Evolutionary conservation across 1,284 basidiomycete genomes (phyloP), one percentile per base, ranked within the genome.

Genomic region (Rhodotorula sp.): DNA sequence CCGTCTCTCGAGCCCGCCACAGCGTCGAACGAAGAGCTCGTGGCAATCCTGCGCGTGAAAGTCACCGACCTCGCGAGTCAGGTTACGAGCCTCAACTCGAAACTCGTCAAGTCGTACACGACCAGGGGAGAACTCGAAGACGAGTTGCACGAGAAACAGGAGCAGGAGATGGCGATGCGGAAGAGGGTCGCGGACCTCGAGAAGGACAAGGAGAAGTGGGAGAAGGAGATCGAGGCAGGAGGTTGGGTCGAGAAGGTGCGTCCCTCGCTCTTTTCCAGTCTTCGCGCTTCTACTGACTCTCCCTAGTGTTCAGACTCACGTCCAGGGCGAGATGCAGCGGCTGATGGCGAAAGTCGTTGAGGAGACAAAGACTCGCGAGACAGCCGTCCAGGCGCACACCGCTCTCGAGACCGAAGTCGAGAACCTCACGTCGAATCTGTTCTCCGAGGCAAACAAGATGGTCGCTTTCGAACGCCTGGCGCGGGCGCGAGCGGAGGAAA

Each of bases 291-390:
- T n/a, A 31, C 30, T 44, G 18, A 44, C 50, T 24, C 20, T 11
- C 16, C 22, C 11, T 8, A 11, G 3, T 26, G n/a, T 11, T 28
- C 89, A 92, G 79, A 84, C 86, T 40, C 89, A 95, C 80, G 94
- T 99, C 69, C 92, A 90, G 26, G 81, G 87, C 13, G 96, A 99
- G 82, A 89, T 99, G 77, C 95, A 89, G 76, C 86, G 92, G 40
- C 84, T 99, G 73, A 98, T 98, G 87, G 91, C 95, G 75, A 89
- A 89, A 62, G 89, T 94, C 28, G 92, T 94, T 20, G 93, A 96
- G 77, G 95, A 97, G 81, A 93, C 94, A 28, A 88, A 91, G 6
- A 87, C 89, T 74, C 86, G 94, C 26, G 94, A 93, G 24, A 89
- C 92, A 78, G 95, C 94, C 2, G 94, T 95, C 80, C 87, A 85